Evolutionary conservation across 495 filamentous ascomycete genomes (phyloP).

Genomic region (Aspergillus carlsbadensis): DNA sequence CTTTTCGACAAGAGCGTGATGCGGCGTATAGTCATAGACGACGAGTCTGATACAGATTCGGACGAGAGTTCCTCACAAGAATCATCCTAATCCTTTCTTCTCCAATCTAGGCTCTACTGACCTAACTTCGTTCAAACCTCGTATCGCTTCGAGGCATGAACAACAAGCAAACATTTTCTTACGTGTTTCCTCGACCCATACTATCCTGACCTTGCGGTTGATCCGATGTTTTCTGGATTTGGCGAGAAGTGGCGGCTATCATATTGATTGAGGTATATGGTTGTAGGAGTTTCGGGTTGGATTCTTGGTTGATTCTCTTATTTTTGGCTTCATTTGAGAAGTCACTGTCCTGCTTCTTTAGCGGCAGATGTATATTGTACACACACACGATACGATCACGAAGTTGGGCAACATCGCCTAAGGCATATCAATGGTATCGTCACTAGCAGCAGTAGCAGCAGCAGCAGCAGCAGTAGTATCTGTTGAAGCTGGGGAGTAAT

Average conservation of each 20-base stretch:
- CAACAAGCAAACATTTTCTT: too few relatives aligned
- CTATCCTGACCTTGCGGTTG: too few relatives aligned
- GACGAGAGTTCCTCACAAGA: constrained; percentile 33
- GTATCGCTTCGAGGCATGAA: too few relatives aligned
- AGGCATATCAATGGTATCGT: too few relatives aligned
- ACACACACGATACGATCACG: constrained; percentile 2
- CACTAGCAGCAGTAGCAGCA: too few relatives aligned
- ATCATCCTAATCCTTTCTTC: not conserved
- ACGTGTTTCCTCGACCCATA: too few relatives aligned
- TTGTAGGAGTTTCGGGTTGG: not conserved
- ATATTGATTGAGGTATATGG: too few relatives aligned
- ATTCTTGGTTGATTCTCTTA: not conserved
- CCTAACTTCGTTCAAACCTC: too few relatives aligned
- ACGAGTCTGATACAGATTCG: constrained; percentile 46
- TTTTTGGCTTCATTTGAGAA: not conserved
- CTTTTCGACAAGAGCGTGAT: constrained; percentile 89
- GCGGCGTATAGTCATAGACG: constrained; percentile 71
- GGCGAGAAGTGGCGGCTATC: too few relatives aligned
- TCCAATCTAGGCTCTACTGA: too few relatives aligned
- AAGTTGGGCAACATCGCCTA: too few relatives aligned
- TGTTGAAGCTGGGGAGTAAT: not conserved
- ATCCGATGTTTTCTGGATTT: too few relatives aligned
- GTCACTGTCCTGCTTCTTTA: constrained; percentile 1
- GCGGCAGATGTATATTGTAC: constrained; percentile 10
- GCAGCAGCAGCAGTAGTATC: not conserved